Evolutionary conservation across 2,329 filamentous ascomycete genomes (phyloP).

Genomic region (Biscogniauxia mediterranea): DNA sequence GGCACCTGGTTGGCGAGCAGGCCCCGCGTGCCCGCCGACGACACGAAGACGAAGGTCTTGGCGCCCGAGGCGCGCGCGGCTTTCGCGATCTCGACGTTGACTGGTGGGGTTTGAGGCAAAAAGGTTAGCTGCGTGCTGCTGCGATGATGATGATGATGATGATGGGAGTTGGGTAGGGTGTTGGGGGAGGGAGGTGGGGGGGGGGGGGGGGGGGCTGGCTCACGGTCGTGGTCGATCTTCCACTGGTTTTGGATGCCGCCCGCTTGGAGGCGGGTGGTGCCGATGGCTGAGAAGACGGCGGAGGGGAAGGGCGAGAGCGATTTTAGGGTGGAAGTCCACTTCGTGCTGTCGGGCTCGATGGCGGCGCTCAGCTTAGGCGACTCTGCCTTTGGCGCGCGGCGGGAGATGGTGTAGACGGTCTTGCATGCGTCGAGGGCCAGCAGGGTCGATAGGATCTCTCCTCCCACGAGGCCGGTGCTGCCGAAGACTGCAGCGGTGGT

Average conservation of each 20-base stretch:
- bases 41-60: constrained; percentile 76
- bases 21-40: constrained; percentile 49
- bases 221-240: constrained; percentile 77
- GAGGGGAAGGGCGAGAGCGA: constrained; percentile 54
- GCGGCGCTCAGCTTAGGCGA: constrained; percentile 64
- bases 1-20: constrained; percentile 43
- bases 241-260: constrained; percentile 78
- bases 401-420: constrained; percentile 62
- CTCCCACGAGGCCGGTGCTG: constrained; percentile 68
- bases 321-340: constrained; percentile 64
- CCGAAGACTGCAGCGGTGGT: constrained; percentile 55
- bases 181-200: too few species aligned
- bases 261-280: constrained; percentile 73
- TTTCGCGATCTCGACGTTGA: constrained; percentile 76
- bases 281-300: constrained; percentile 75
- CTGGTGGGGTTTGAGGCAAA: constrained; percentile 11
- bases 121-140: neutral
- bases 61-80: constrained; percentile 71
- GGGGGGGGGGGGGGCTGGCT: constrained; percentile 6
- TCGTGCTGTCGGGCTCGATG: constrained; percentile 63
- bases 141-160: too few species aligned
- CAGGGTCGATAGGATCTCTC: constrained; percentile 68
- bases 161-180: too few species aligned
- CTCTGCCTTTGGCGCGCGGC: constrained; percentile 57
- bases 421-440: constrained; percentile 53